phyloP scores from a whole-genome alignment of 306 rosid genomes.

The Rosa lucieae region DNA sequence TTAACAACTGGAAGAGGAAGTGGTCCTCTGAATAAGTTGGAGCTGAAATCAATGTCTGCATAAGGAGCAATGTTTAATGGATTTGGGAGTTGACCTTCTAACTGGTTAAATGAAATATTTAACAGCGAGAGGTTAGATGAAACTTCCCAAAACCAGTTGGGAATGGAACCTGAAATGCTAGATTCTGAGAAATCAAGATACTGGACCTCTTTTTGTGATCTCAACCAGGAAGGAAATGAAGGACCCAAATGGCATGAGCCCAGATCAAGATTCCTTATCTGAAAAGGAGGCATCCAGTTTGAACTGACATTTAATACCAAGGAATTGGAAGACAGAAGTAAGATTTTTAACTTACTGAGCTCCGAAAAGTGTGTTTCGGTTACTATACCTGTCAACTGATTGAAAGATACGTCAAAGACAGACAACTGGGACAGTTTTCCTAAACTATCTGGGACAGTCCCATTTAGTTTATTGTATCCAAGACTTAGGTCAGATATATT shows the following conservation, averaged over 20 bases:
- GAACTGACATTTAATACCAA: slow-evolving; percentile 29
- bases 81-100: slow-evolving; percentile 38
- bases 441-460: slow-evolving; percentile 42
- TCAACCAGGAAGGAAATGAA: slow-evolving; percentile 48
- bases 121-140: slow-evolving; percentile 1
- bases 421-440: slow-evolving; percentile 40
- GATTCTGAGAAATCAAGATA: slow-evolving; percentile 40
- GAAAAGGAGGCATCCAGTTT: slow-evolving; percentile 47
- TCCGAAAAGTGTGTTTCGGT: slow-evolving; percentile 39
- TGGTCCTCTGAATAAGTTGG: slow-evolving; percentile 34
- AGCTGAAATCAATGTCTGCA: slow-evolving; percentile 36
- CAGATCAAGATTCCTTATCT: slow-evolving; percentile 1
- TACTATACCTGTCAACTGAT: slow-evolving; percentile 37
- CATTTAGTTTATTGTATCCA: slow-evolving; percentile 33
- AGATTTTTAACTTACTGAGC: slow-evolving; percentile 8
- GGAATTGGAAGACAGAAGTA: slow-evolving; percentile 36
- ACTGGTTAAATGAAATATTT: slow-evolving; percentile 40
- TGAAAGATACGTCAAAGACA: slow-evolving; percentile 36
- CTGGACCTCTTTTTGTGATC: slow-evolving; percentile 17
- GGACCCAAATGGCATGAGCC: slow-evolving; percentile 46
- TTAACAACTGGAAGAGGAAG: slow-evolving; percentile 21
- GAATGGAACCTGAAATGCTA: slow-evolving; percentile 36
- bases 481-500: slow-evolving; percentile 21
- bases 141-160: slow-evolving; percentile 51
- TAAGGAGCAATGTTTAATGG: slow-evolving; percentile 1